Evolutionary conservation across 805 yeast species (phyloP).

Genomic region (Saturnispora sekii): DNA sequence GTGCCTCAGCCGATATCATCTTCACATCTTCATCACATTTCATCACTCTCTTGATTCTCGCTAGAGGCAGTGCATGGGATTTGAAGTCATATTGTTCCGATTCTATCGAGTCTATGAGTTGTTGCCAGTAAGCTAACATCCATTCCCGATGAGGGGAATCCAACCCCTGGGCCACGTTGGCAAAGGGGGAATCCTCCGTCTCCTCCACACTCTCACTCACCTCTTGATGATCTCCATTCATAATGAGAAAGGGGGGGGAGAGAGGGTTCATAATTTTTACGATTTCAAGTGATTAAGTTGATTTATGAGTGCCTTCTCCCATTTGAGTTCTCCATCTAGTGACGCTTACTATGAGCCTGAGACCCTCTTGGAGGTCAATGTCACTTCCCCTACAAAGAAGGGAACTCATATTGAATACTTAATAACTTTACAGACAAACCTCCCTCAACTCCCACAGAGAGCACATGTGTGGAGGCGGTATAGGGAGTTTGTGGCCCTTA

Average conservation of each 20-base stretch:
- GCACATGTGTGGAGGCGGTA: constrained; percentile 69
- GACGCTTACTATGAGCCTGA: constrained; percentile 83
- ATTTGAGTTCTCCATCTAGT: not conserved
- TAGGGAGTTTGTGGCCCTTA: constrained; percentile 79
- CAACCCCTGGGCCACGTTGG: constrained; percentile 89
- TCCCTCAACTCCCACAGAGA: constrained; percentile 71
- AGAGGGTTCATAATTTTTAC: too few species aligned
- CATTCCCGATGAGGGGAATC: constrained; percentile 71
- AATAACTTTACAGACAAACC: constrained; percentile 78
- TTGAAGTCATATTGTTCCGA: constrained; percentile 84
- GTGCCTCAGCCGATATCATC: constrained; percentile 98
- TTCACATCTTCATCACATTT: constrained; percentile 95
- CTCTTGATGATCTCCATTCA: too few species aligned
- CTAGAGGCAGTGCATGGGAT: constrained; percentile 89
- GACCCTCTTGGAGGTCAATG: constrained; percentile 86
- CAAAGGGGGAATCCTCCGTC: constrained; percentile 25
- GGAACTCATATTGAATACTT: constrained; percentile 69
- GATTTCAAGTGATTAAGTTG: too few species aligned
- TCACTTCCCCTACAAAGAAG: constrained; percentile 59
- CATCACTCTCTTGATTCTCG: constrained; percentile 95
- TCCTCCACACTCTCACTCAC: not conserved
- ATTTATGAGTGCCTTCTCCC: not conserved
- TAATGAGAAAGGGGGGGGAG: not conserved
- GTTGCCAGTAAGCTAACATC: constrained; percentile 98
- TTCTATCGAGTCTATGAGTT: constrained; percentile 83